A percentile compares a stretch with the other conserved stretches of the same genome.
Evolutionary conservation across 2,329 filamentous ascomycete species (phyloP).

Genomic region (Fusarium tjaetaba): DNA sequence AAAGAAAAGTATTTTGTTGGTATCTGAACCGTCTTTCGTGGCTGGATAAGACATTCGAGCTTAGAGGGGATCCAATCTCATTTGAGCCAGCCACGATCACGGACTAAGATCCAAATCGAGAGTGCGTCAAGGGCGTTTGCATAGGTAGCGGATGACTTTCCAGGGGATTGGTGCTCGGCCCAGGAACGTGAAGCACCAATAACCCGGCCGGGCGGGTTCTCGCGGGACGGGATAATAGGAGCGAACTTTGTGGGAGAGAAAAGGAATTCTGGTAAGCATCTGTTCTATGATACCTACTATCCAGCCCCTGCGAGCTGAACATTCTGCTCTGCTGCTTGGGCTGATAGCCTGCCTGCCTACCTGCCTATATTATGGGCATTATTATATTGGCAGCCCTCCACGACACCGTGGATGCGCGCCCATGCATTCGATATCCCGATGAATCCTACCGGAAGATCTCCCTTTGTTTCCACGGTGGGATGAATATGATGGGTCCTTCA

Average conservation of each 20-base stretch:
- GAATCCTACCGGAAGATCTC: conserved; percentile 35
- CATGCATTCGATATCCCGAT: conserved; percentile 21
- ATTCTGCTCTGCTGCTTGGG: not conserved
- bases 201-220: conserved; percentile 1
- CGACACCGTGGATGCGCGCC: conserved; percentile 5
- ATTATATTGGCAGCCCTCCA: conserved; percentile 15
- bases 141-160: conserved; percentile 25
- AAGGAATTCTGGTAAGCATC: not conserved
- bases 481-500: conserved; percentile 2
- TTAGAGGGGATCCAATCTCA: conserved; percentile 35
- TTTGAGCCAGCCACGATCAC: conserved; percentile 43
- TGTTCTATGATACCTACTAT: not conserved
- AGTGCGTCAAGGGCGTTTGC: conserved; percentile 35
- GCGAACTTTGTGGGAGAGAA: not conserved
- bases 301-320: conserved; percentile 1
- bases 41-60: conserved; percentile 20
- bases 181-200: conserved; percentile 6
- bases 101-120: conserved; percentile 38
- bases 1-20: conserved; percentile 16
- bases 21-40: conserved; percentile 18
- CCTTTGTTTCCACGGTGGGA: conserved; percentile 21
- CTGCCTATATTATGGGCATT: not conserved
- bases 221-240: not conserved
- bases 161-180: conserved; percentile 16
- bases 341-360: not conserved